Percentiles rank a stretch among this genome's conserved stretches.
Evolutionary conservation across 805 yeast genomes (phyloP).

Genomic region (Hemisphaericaspora nanyangensis): DNA sequence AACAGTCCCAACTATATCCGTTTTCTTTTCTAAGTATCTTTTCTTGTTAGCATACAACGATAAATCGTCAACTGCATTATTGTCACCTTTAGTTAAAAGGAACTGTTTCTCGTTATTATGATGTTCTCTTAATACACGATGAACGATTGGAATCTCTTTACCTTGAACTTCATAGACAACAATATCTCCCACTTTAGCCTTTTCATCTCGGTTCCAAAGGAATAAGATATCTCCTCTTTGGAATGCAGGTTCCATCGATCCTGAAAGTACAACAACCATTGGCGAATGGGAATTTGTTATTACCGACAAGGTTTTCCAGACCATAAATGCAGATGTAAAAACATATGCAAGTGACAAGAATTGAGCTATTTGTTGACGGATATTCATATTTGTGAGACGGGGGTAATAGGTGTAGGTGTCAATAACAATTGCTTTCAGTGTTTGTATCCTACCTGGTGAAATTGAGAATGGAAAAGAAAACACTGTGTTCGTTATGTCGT

Average conservation of each 20-base stretch:
- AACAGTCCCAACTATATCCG: conserved; percentile 87
- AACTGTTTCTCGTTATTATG: conserved; percentile 56
- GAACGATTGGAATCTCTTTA: conserved; percentile 91
- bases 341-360: conserved; percentile 72
- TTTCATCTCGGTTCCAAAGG: conserved; percentile 77
- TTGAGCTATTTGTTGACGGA: conserved; percentile 61
- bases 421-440: no score
- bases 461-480: no score
- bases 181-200: conserved; percentile 79
- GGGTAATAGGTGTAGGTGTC: no score
- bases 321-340: conserved; percentile 82
- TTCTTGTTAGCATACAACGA: conserved; percentile 77
- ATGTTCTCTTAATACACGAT: conserved; percentile 88
- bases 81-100: conserved; percentile 92
- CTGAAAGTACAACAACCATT: conserved; percentile 92
- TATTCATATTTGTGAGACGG: conserved; percentile 41
- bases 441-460: no score
- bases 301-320: conserved; percentile 81
- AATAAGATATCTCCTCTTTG: conserved; percentile 94
- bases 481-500: no score
- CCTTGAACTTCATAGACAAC: conserved; percentile 86
- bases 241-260: conserved; percentile 99
- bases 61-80: conserved; percentile 88
- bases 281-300: conserved; percentile 85
- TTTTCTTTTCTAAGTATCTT: conserved; percentile 67